Evolutionary conservation across 2,329 filamentous ascomycete genomes (phyloP).

Genomic region (Colletotrichum paranaense): DNA sequence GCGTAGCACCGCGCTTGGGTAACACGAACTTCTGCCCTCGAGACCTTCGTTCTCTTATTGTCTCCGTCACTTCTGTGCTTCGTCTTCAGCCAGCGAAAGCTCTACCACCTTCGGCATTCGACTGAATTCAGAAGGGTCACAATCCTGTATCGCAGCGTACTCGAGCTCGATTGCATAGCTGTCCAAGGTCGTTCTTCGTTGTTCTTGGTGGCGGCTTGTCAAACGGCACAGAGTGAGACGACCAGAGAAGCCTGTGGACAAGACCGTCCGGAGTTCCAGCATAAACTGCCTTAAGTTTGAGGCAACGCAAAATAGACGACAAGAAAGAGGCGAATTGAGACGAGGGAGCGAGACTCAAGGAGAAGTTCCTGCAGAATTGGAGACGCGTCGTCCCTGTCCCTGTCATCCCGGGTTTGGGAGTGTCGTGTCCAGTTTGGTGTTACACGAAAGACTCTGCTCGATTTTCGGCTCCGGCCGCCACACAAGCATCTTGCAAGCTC

Average conservation of each 20-base stretch:
- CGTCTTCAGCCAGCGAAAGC: not conserved
- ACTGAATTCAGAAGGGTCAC: not conserved
- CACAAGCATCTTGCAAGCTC: not conserved
- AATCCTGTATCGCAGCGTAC: not conserved
- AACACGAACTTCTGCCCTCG: conserved; percentile 14
- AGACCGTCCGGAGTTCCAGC: not conserved
- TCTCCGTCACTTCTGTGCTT: not conserved
- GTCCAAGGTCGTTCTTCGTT: not conserved
- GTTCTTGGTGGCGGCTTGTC: not conserved
- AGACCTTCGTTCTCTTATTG: not conserved
- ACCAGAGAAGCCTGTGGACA: not conserved
- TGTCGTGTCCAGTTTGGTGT: conserved; percentile 1
- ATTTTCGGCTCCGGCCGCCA: not conserved
- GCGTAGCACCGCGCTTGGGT: conserved; percentile 15
- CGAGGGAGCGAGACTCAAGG: not conserved
- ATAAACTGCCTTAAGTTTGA: not conserved
- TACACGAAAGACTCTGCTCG: conserved; percentile 5
- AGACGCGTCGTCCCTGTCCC: conserved; percentile 3
- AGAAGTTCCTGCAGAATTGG: conserved; percentile 4
- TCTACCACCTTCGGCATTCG: not conserved
- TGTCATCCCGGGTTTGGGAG: not conserved
- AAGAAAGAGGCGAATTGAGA: conserved; percentile 2
- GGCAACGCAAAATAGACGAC: not conserved
- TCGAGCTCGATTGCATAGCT: not conserved
- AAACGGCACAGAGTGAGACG: not conserved